Conservation (phyloP, 1,284 basidiomycete genomes). For the Irpex rosettiformis region DNA sequence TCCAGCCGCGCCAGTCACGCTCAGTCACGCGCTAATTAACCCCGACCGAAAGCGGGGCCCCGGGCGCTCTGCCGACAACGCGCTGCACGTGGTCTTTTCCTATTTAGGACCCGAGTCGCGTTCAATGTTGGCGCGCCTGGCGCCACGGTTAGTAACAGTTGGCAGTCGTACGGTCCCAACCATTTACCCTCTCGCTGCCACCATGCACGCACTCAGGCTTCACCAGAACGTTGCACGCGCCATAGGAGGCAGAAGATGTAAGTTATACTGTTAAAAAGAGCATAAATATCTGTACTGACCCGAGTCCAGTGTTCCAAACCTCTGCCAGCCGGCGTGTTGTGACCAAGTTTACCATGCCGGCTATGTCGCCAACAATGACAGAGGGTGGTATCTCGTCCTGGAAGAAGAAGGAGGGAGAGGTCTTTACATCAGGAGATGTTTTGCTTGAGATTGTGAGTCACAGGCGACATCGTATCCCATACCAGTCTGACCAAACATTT, state of each 20-base stretch:
- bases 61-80: slow-evolving; percentile 1
- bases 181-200: background rate
- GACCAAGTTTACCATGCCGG: slow-evolving; percentile 82
- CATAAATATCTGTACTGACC: background rate
- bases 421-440: slow-evolving; percentile 85
- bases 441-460: slow-evolving; percentile 86
- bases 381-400: slow-evolving; percentile 92
- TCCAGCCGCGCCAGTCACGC: background rate
- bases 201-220: background rate
- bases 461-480: background rate
- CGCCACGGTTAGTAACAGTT: background rate
- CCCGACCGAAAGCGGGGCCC: background rate
- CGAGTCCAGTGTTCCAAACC: slow-evolving; percentile 53
- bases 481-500: slow-evolving; percentile 4
- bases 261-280: background rate
- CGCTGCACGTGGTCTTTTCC: background rate
- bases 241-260: background rate
- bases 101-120: slow-evolving; percentile 3
- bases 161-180: background rate
- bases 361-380: slow-evolving; percentile 99
- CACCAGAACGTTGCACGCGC: background rate
- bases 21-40: no score
- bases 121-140: background rate
- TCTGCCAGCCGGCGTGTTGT: slow-evolving; percentile 54
- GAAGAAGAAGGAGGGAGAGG: slow-evolving; percentile 90